A percentile compares a stretch with the other conserved stretches of the same genome.
phyloP scores from a whole-genome alignment of 306 rosid genomes.

The Begonia fuchsioides region DNA sequence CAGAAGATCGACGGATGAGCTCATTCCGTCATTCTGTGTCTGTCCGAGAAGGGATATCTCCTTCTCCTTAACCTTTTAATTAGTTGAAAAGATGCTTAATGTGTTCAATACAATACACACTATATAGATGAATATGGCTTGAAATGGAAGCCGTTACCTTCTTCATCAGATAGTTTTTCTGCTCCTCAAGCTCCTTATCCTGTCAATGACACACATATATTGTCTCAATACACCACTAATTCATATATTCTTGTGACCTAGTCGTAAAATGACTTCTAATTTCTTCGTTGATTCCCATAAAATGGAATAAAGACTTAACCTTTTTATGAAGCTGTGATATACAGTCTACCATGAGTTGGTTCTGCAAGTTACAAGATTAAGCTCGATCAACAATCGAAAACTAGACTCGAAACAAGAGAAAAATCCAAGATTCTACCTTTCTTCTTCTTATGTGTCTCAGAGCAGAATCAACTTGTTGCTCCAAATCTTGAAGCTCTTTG shows the following conservation, averaged over 20 bases:
- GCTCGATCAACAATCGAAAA: not conserved
- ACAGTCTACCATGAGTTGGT: conserved; percentile 67
- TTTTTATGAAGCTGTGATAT: conserved; percentile 71
- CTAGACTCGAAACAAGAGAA: not conserved
- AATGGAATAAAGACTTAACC: conserved; percentile 13
- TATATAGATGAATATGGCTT: no score
- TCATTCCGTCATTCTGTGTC: conserved; percentile 22
- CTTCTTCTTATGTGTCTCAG: conserved; percentile 60
- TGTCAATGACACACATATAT: conserved; percentile 11
- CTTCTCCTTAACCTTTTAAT: conserved; percentile 33
- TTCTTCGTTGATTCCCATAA: not conserved
- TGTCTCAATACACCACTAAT: no score
- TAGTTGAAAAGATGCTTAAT: no score
- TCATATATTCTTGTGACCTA: no score
- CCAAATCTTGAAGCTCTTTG: conserved; percentile 70
- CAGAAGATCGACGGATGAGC: conserved; percentile 10
- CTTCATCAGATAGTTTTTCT: conserved; percentile 48
- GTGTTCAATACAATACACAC: not conserved
- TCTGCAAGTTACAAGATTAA: conserved; percentile 27
- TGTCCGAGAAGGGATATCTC: conserved; percentile 30
- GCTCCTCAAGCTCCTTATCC: conserved; percentile 69
- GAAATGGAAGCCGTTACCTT: conserved; percentile 21
- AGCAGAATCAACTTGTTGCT: conserved; percentile 76
- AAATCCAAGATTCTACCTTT: conserved; percentile 31
- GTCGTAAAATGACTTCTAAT: not conserved